Evolutionary conservation across 306 rosid genomes (phyloP).

Genomic region (Dryas drummondii): DNA sequence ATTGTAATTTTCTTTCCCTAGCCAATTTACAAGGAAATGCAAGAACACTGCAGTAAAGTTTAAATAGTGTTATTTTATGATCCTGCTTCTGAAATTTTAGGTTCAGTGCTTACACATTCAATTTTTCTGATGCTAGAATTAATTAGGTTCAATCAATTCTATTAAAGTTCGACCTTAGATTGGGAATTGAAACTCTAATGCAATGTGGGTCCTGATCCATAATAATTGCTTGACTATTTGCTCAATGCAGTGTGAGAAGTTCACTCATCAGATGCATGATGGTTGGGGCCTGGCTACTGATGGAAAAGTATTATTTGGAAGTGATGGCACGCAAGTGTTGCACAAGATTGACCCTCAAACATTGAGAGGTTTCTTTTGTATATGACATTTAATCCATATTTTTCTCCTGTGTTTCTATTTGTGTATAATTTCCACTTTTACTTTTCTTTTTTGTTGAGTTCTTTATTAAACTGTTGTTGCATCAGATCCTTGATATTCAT

Average conservation of each 20-base stretch:
- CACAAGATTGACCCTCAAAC: slow-evolving; percentile 69
- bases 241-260: slow-evolving; percentile 50
- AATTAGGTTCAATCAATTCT: neutral
- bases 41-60: neutral
- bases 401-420: neutral
- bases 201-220: slow-evolving; percentile 13
- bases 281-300: slow-evolving; percentile 99
- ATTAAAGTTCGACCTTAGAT: neutral
- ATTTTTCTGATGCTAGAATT: neutral
- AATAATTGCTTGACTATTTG: slow-evolving; percentile 19
- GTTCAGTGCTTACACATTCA: neutral
- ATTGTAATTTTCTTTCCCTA: neutral
- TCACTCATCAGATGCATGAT: slow-evolving; percentile 77
- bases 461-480: neutral
- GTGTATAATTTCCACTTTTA: neutral
- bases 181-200: neutral
- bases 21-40: neutral
- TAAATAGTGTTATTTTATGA: neutral
- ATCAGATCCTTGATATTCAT: neutral
- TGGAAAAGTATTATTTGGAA: slow-evolving; percentile 81
- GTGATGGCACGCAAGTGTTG: slow-evolving; percentile 80
- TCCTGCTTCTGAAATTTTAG: neutral
- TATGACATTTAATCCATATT: neutral
- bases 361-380: slow-evolving; percentile 50
- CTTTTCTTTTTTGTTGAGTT: neutral